These are phyloP conservation scores for Colletotrichum brevisporum DNA, from an alignment of 2,329 filamentous ascomycete genomes.

Conservation along the genomic window DNA sequence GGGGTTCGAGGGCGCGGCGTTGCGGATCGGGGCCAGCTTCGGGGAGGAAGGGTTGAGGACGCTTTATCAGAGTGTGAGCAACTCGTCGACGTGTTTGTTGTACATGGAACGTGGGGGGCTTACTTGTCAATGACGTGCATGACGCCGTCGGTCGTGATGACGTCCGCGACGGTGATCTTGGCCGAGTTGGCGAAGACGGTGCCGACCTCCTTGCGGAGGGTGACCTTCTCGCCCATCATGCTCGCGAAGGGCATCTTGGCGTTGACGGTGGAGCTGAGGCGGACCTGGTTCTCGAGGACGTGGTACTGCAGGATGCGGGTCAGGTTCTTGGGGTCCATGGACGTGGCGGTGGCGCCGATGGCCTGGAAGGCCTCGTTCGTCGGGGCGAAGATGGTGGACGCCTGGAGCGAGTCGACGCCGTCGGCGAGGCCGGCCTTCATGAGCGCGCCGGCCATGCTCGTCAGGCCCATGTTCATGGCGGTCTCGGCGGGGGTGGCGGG, in stretches of 20 bases:
- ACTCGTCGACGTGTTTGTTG: constrained; percentile 43
- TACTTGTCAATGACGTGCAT: constrained; percentile 71
- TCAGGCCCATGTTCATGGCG: constrained; percentile 65
- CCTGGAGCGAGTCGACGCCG: constrained; percentile 49
- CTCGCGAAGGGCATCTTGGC: constrained; percentile 45
- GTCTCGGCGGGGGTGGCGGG: constrained; percentile 59
- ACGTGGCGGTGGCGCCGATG: constrained; percentile 65
- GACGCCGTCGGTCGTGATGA: constrained; percentile 70
- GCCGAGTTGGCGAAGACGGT: constrained; percentile 67
- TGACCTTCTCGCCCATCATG: constrained; percentile 52
- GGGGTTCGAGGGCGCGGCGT: constrained; percentile 59
- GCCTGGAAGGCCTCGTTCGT: constrained; percentile 70
- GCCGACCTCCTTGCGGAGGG: constrained; percentile 55
- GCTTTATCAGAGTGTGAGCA: constrained; percentile 49
- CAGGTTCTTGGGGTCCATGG: constrained; percentile 63
- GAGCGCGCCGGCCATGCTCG: constrained; percentile 49
- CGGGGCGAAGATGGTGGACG: constrained; percentile 73
- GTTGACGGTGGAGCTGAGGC: constrained; percentile 35
- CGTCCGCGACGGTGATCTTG: constrained; percentile 63
- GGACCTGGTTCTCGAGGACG: constrained; percentile 67
- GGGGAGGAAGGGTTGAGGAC: constrained; percentile 53
- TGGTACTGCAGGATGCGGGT: constrained; percentile 73
- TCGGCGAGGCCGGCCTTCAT: constrained; percentile 59
- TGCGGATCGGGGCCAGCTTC: constrained; percentile 47
- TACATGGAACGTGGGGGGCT: constrained; percentile 45